These are phyloP conservation scores for Suillus subalutaceus DNA, from an alignment of 768 basidiomycete genomes.

Conservation along the genomic window DNA sequence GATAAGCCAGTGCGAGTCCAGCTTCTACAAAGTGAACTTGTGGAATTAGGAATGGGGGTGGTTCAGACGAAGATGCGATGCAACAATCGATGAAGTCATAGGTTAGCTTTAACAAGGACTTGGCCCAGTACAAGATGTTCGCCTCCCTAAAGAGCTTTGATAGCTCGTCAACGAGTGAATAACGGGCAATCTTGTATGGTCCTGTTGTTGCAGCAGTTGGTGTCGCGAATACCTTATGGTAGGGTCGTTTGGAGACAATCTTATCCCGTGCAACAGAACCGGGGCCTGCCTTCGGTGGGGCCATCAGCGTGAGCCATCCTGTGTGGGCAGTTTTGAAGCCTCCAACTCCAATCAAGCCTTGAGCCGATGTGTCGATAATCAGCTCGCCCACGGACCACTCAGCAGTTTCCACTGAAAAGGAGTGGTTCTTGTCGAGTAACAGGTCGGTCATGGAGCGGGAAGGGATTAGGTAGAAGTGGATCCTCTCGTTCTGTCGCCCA, in stretches of 20 bases:
- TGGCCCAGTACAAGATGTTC: constrained; percentile 18
- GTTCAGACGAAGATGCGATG: neutral
- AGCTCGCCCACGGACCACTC: constrained; percentile 1
- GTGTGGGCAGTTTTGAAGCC: constrained; percentile 12
- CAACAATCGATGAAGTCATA: constrained; percentile 13
- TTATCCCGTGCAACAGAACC: neutral
- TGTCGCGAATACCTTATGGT: neutral
- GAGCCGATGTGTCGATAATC: neutral
- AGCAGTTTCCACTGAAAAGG: neutral
- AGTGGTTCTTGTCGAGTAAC: neutral
- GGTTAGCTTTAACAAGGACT: constrained; percentile 13
- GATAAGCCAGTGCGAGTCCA: constrained; percentile 6
- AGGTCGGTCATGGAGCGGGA: neutral
- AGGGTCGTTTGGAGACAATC: constrained; percentile 8
- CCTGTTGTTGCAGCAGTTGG: neutral
- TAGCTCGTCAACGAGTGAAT: constrained; percentile 3
- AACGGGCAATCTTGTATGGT: constrained; percentile 1
- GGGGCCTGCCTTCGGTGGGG: neutral
- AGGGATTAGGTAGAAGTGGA: constrained; percentile 1
- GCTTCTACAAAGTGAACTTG: constrained; percentile 15
- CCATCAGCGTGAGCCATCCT: constrained; percentile 5
- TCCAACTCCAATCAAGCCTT: constrained; percentile 1
- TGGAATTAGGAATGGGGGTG: constrained; percentile 16
- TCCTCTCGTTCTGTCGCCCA: neutral
- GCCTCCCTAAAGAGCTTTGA: constrained; percentile 14